Evolutionary conservation across 768 basidiomycete species (phyloP), one percentile per base, ranked within the genome.

Genomic region (Mrakia frigida): DNA sequence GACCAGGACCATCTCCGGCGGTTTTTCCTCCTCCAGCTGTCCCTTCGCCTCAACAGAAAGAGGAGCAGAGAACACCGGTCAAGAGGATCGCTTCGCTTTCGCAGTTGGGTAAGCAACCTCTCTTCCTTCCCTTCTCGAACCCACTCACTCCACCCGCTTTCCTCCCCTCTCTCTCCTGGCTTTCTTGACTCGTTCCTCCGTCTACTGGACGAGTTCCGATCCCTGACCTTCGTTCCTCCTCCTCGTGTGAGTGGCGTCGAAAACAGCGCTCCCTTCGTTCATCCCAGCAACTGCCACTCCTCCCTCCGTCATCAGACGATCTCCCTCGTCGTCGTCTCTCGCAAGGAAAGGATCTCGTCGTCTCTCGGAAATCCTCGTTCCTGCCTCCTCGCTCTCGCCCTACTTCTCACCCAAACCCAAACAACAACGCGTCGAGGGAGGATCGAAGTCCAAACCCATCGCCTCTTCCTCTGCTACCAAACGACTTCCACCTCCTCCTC

Each of bases 281-380:
- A 56, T 56, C 56, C 28, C 56, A 11, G n/a, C 56, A 28, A 56
- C 56, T 9, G 23, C 56, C 18, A n/a, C 25, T 28, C 28, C 56
- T 25, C 56, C 56, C 56, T 25, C 56, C n/a, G n/a, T 56, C 56
- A 25, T 25, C 56, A 56, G n/a, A 56, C 25, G 56, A 25, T 56
- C 56, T 28, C 56, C 56, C 23, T 25, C 56, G 9, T 56, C 56
- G 25, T n/a, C 28, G 25, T 25, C 28, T 9, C 23, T 25, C 56
- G n/a, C 25, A 5, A 56, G 56, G 25, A 56, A 28, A 25, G 25
- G 25, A 56, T n/a, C 23, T 7, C 56, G 25, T 56, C 56, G 56
- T 28, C 56, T 56, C 25, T 56, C 56, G 56, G 56, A 56, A 28
- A 56, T 56, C 56, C 56, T 56, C 56, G 56, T 56, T 56, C 56